Evolutionary conservation across 345 rosid species (phyloP).

Genomic region (Laguncularia racemosa): DNA sequence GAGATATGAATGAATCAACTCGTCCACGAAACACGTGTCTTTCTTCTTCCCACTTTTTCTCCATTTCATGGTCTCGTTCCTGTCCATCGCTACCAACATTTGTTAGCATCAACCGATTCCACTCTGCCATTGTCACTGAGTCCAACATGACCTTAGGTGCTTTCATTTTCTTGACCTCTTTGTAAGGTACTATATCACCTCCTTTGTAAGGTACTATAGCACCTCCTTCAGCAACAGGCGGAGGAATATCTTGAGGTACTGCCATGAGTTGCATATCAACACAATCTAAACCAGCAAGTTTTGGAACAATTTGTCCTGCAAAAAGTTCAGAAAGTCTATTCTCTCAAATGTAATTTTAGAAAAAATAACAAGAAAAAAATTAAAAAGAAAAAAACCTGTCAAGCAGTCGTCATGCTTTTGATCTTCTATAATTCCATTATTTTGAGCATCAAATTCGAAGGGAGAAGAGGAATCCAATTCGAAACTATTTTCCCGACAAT

Average conservation of each 20-base stretch:
- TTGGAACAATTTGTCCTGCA: neutral
- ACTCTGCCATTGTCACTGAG: constrained; percentile 22
- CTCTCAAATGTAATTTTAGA: no score
- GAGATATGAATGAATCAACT: constrained; percentile 20
- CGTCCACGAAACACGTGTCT: constrained; percentile 20
- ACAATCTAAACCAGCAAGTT: constrained; percentile 6
- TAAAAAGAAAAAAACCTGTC: no score
- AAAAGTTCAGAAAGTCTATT: no score
- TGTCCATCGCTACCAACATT: constrained; percentile 6
- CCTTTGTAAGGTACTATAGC: constrained; percentile 16
- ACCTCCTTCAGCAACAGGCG: neutral
- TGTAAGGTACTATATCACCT: constrained; percentile 16
- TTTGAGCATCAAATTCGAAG: no score
- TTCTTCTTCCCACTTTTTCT: constrained; percentile 31
- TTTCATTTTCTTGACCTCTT: neutral
- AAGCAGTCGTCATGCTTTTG: no score
- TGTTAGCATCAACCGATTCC: constrained; percentile 26
- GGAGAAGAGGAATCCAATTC: no score
- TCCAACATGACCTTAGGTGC: constrained; percentile 30
- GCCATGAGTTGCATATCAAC: neutral
- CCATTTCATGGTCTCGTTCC: constrained; percentile 11
- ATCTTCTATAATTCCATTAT: no score
- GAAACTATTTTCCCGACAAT: no score
- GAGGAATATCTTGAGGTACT: neutral
- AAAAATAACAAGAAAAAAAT: no score